Conservation (phyloP, 2,329 filamentous ascomycete genomes). For the Xylariaceae sp. region DNA sequence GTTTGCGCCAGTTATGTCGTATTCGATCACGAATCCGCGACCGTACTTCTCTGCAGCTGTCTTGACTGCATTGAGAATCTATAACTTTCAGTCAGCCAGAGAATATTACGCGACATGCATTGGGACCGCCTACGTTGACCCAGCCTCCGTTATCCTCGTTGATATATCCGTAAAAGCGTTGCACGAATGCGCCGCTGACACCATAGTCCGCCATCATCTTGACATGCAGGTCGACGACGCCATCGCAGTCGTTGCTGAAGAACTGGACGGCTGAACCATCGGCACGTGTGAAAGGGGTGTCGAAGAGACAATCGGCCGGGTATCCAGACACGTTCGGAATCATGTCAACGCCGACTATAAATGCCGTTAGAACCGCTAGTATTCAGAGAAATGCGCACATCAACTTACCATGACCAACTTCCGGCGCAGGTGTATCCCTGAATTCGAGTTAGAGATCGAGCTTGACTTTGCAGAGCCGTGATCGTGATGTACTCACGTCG, state of each 20-base stretch:
- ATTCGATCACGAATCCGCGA: conserved; percentile 27
- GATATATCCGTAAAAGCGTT: conserved; percentile 26
- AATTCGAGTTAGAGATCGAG: neutral
- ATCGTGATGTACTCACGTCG: conserved; percentile 18
- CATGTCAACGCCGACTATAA: conserved; percentile 25
- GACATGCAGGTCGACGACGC: conserved; percentile 26
- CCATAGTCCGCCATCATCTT: conserved; percentile 25
- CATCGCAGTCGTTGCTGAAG: conserved; percentile 26
- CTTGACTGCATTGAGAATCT: conserved; percentile 23
- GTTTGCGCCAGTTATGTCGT: conserved; percentile 24
- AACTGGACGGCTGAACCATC: conserved; percentile 21
- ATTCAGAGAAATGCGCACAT: neutral
- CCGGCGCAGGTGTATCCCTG: conserved; percentile 21
- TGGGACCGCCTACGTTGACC: conserved; percentile 18
- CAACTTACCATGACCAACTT: conserved; percentile 22
- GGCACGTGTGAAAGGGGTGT: conserved; percentile 23
- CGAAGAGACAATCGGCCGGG: conserved; percentile 25
- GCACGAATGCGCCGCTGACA: conserved; percentile 26
- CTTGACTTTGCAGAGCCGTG: neutral
- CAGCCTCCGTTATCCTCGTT: conserved; percentile 24
- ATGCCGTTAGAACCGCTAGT: neutral
- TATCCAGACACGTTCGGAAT: conserved; percentile 25
- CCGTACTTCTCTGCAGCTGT: conserved; percentile 26
- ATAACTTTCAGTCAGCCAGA: neutral
- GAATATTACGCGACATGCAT: neutral